Evolutionary conservation across 495 filamentous ascomycete genomes (phyloP), one percentile per base, ranked within the genome.

Genomic region (Niebla homalea): DNA sequence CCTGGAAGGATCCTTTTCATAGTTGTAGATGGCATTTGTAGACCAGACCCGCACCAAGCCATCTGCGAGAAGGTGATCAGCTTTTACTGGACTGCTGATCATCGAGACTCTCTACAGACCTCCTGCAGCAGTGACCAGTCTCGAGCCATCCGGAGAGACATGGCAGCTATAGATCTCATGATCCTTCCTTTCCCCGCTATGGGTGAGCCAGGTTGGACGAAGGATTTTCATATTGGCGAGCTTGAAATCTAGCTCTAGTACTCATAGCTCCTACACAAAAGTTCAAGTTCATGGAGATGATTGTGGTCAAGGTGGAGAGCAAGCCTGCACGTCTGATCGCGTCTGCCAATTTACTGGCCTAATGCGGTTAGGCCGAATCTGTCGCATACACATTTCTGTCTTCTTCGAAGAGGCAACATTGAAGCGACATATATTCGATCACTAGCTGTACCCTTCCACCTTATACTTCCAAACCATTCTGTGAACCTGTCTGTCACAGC

Each of bases 81-180:
- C 65, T 49, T 43, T 54, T 50, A 52, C 43, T 36, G 36, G 44
- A 21, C 21, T 29, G 48, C 43, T 37, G 38, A 36, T 25, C 35
- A 61, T 45, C 46, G n/a, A 1, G 6, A 7, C 20, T 44, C 54
- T 38, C 54, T 20, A 64, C 76, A 63, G 63, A 90, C 85, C 87
- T 80, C 89, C 89, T 59, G 86, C 89, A 53, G 87, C 92, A 7
- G 93, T 96, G 26, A 89, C 92, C 47, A 99, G 73, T 51, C 92
- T 77, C 54, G 76, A 80, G 56, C 89, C 89, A 70, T 97, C 93
- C 6, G 92, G 89, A 14, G 90, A 97, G 50, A 97, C 80, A 72
- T 97, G 87, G 66, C 90, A 94, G 61, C 86, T 93, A 68, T 95
- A 99, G 52, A 95, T 88, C 67, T 97, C 93, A 65, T 92, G 92